Evolutionary conservation across 768 basidiomycete genomes (phyloP), one percentile per base, ranked within the genome.

Genomic region (Paxillus involutus): DNA sequence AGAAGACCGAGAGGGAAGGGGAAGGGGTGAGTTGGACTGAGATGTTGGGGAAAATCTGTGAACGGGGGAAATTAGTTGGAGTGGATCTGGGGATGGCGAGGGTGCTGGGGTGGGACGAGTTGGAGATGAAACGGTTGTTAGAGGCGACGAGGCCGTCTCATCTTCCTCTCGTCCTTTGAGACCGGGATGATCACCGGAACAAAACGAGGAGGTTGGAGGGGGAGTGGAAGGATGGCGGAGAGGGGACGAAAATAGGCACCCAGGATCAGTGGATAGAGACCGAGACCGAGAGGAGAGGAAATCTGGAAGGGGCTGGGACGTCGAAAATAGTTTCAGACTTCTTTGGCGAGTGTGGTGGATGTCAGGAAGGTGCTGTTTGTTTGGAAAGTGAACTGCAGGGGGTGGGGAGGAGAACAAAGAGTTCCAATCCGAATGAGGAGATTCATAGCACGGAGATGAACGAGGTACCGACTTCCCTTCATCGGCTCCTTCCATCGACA

Each of bases 11-110:
- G 55, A 44, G 44, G 39, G 49, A 41, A 24, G 37, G 40, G 41
- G 41, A 14, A 7, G 24, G 37, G 60, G 44, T 4, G 21, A 26
- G 21, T 37, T 33, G 10, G 32, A 24, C 6, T 19, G 26, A n/a
- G 19, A 37, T 13, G 24, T 26, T 14, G 36, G 17, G 4, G 40
- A 33, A 2, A 35, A 40, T 13, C 19, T 52, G 44, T 19, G 52
- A 40, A 16, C 21, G 13, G 56, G 42, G 11, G 62, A 43, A 12
- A 55, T n/a, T 14, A 63, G 49, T 36, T 39, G 63, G 9, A 65
- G 57, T 44, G 58, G 68, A 51, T 66, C 68, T 17, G 66, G 62
- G 0, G 66, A 70, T 24, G 14, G 60, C 17, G 56, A 57, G 4
- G 21, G 40, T 33, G 17, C n/a, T 17, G 35, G 60, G 17, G 26